Base-by-base conservation (phyloP, 345 rosid species). In the Trapa bicornis region DNA sequence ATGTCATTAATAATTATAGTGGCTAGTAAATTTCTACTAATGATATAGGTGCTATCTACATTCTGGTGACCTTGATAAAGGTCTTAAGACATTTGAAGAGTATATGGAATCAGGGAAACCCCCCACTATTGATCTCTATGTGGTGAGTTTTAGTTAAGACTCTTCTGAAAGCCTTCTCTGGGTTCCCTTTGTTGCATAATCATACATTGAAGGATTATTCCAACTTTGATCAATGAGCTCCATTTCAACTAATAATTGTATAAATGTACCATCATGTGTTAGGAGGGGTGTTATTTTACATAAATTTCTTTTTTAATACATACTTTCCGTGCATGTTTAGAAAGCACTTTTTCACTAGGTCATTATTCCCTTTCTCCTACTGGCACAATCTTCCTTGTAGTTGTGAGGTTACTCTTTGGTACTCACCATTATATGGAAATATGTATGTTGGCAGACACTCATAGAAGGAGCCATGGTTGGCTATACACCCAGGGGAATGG, bases 401-500 rank as follows among this genome's bases (percentile, higher is more conserved):
- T 57, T 3, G n/a, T 22, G 37, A 57, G 15, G 3, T 15, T 29
- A 15, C 6, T 50, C 5, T 50, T 16, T 17, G n/a, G 56, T 4
- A 50, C 56, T 50, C 5, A 50, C 48, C 48, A 45, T 45, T 50
- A 50, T 11, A 12, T 32, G 61, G 61, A 57, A 57, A 41, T 41
- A 17, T 37, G 12, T 64, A 33, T 37, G 33, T 77, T 56, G 76
- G 74, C 80, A 91, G 99, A 83, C 95, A 12, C 82, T 91, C 35
- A 68, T 80, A 61, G 97, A 87, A 57, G 99, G 97, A 75, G 97
- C 97, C 64, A 94, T 94, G 97, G 53, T 76, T 45, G 93, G 89
- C 13, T 74, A 91, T 77, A 85, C 97, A 42, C 80, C 89, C 47
- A 81, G 74, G 72, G 99, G 99, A 72, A 94, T 91, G 96, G 80